Conservation (phyloP, 371 early-diverging fungal species). For the Gilbertella persicaria region DNA sequence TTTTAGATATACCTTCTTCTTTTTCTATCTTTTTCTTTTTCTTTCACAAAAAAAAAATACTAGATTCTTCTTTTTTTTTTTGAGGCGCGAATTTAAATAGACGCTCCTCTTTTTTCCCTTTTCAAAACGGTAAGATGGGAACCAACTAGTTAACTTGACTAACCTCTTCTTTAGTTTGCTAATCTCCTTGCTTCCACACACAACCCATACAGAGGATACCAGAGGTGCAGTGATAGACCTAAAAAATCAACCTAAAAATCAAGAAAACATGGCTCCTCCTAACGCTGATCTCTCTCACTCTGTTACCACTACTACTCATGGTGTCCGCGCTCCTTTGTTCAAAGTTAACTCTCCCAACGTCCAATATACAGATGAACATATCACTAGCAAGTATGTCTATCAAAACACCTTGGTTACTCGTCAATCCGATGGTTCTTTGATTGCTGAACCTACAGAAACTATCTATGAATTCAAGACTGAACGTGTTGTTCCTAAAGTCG, state of each 20-base stretch:
- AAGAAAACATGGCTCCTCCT: conserved; percentile 27
- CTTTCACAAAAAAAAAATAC: conserved; percentile 6
- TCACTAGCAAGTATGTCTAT: conserved; percentile 86
- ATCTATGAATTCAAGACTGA: conserved; percentile 89
- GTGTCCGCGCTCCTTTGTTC: conserved; percentile 61
- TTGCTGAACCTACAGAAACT: conserved; percentile 84
- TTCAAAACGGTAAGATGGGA: conserved; percentile 39
- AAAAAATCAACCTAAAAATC: conserved; percentile 62
- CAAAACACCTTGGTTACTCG: conserved; percentile 80
- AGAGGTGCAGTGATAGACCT: conserved; percentile 68
- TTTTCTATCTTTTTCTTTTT: conserved; percentile 8
- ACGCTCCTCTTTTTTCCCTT: conserved; percentile 20
- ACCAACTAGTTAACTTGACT: neutral
- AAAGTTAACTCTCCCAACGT: conserved; percentile 88
- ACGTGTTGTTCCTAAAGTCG: conserved; percentile 76
- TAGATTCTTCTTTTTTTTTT: conserved; percentile 8
- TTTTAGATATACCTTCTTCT: conserved; percentile 2
- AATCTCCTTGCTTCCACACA: conserved; percentile 83
- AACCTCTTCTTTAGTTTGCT: conserved; percentile 62
- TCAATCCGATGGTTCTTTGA: conserved; percentile 65
- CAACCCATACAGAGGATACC: conserved; percentile 87
- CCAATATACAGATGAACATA: conserved; percentile 80
- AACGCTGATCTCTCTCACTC: conserved; percentile 22
- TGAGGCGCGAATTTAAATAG: conserved; percentile 22
- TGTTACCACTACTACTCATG: conserved; percentile 24